Conservation (phyloP, 805 yeast genomes). For the Candida sanyiensis region DNA sequence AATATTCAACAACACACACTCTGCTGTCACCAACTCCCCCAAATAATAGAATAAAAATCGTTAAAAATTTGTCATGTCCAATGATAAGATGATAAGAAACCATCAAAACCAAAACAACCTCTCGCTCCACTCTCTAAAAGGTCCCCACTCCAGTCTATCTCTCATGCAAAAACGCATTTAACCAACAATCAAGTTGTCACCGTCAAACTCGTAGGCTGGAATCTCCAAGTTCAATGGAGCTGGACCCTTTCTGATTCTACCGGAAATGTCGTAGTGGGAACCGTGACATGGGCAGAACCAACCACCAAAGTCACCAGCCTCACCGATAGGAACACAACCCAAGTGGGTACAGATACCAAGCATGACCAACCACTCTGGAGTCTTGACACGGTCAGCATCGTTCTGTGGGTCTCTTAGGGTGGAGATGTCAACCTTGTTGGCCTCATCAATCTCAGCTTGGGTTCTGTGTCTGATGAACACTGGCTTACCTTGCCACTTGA, state of each 20-base stretch:
- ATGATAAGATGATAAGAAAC: slow-evolving; percentile 9
- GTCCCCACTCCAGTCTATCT: not conserved
- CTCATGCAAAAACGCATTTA: slow-evolving; percentile 31
- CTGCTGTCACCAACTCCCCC: slow-evolving; percentile 5
- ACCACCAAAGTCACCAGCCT: slow-evolving; percentile 99
- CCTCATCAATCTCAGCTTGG: slow-evolving; percentile 86
- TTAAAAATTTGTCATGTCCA: slow-evolving; percentile 13
- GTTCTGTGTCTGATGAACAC: slow-evolving; percentile 99
- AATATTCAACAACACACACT: slow-evolving; percentile 9
- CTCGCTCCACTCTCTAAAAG: not conserved
- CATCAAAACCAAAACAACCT: slow-evolving; percentile 4
- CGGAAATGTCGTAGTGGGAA: slow-evolving; percentile 99
- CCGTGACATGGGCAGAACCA: slow-evolving; percentile 99
- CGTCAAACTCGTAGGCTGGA: slow-evolving; percentile 84
- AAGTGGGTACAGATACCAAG: slow-evolving; percentile 99
- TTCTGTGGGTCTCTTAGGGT: slow-evolving; percentile 89
- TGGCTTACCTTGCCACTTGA: slow-evolving; percentile 99
- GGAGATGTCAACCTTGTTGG: slow-evolving; percentile 72
- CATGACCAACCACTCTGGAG: slow-evolving; percentile 99
- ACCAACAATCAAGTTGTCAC: slow-evolving; percentile 85
- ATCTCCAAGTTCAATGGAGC: slow-evolving; percentile 98
- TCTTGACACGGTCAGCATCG: slow-evolving; percentile 89
- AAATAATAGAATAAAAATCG: slow-evolving; percentile 11
- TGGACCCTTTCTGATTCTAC: slow-evolving; percentile 99
- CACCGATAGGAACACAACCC: slow-evolving; percentile 99